A percentile compares a stretch with the other conserved stretches of the same genome.
These are phyloP conservation scores for Saraca asoca DNA, from an alignment of 331 rosid genomes.

Conservation along the genomic window DNA sequence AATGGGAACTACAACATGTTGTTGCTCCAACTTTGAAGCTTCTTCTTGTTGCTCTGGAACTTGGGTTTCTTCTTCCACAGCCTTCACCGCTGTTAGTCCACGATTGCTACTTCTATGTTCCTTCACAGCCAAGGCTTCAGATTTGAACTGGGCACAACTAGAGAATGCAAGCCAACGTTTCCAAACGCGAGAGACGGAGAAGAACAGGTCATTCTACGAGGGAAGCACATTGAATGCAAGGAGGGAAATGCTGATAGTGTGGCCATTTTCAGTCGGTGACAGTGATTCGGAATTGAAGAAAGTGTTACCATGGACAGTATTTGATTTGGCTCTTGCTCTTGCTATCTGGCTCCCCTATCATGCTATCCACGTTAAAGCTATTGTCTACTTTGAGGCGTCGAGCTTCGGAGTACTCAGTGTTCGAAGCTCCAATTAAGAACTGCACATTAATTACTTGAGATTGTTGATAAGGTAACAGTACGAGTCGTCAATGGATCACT, in stretches of 20 bases:
- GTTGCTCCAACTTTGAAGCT: constrained; percentile 46
- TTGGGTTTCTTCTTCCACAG: constrained; percentile 58
- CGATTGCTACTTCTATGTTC: constrained; percentile 28
- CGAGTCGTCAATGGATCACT: no score
- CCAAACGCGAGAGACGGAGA: constrained; percentile 38
- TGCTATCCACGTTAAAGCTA: no score
- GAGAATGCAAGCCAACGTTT: constrained; percentile 34
- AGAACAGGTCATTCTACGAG: constrained; percentile 17
- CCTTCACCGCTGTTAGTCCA: constrained; percentile 33
- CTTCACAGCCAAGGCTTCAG: constrained; percentile 12
- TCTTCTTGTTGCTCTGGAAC: constrained; percentile 41
- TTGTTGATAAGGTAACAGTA: no score
- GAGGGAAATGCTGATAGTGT: constrained; percentile 45
- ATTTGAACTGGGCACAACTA: constrained; percentile 32
- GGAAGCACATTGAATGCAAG: constrained; percentile 35
- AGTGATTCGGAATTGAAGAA: not conserved
- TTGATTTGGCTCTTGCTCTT: no score
- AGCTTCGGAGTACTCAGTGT: no score
- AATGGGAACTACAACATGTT: constrained; percentile 73
- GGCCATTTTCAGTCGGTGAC: constrained; percentile 50
- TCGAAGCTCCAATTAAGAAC: no score
- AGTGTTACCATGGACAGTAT: no score
- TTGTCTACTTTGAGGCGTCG: no score
- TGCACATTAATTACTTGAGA: no score
- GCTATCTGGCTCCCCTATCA: not conserved